phyloP scores from a whole-genome alignment of 2,329 filamentous ascomycete genomes.

The Aureobasidium zeae region DNA sequence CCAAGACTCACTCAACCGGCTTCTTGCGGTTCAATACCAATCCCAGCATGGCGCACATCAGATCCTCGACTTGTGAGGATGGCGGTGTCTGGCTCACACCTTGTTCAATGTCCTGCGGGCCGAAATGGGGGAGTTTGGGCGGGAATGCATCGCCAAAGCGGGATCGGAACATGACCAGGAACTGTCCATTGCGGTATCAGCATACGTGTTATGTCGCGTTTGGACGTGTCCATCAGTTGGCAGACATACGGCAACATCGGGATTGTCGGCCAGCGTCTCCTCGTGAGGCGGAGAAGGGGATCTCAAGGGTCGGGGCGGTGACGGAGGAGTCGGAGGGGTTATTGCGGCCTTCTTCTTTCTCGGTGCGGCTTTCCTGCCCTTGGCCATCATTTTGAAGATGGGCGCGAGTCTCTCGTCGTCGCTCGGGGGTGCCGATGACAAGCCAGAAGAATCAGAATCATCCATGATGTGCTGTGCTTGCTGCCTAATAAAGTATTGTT shows the following conservation, averaged over 20 bases:
- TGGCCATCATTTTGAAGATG: slow-evolving; percentile 27
- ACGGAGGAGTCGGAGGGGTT: slow-evolving; percentile 42
- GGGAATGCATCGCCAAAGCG: slow-evolving; percentile 87
- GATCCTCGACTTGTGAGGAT: slow-evolving; percentile 74
- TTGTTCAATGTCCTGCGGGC: slow-evolving; percentile 87
- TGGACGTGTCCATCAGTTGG: slow-evolving; percentile 21
- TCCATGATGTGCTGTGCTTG: slow-evolving; percentile 33
- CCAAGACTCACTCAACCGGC: slow-evolving; percentile 71
- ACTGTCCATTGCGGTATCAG: slow-evolving; percentile 46
- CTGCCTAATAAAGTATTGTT: slow-evolving; percentile 1
- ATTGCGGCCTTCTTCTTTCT: slow-evolving; percentile 31
- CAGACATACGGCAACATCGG: slow-evolving; percentile 77
- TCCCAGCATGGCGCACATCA: slow-evolving; percentile 81
- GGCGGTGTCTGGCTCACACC: slow-evolving; percentile 70
- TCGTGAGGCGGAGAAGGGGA: slow-evolving; percentile 84
- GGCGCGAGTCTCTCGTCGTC: slow-evolving; percentile 45
- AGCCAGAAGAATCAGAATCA: slow-evolving; percentile 48
- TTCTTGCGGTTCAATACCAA: slow-evolving; percentile 95
- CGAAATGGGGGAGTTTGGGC: slow-evolving; percentile 77
- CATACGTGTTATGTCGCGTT: slow-evolving; percentile 34
- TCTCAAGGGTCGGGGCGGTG: slow-evolving; percentile 49
- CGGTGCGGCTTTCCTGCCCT: slow-evolving; percentile 12
- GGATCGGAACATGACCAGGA: slow-evolving; percentile 95
- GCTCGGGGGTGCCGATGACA: slow-evolving; percentile 50
- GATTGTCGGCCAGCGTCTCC: slow-evolving; percentile 80